Base-by-base conservation (phyloP, 1,284 basidiomycete genomes). In the Cutaneotrichosporon sp. region DNA sequence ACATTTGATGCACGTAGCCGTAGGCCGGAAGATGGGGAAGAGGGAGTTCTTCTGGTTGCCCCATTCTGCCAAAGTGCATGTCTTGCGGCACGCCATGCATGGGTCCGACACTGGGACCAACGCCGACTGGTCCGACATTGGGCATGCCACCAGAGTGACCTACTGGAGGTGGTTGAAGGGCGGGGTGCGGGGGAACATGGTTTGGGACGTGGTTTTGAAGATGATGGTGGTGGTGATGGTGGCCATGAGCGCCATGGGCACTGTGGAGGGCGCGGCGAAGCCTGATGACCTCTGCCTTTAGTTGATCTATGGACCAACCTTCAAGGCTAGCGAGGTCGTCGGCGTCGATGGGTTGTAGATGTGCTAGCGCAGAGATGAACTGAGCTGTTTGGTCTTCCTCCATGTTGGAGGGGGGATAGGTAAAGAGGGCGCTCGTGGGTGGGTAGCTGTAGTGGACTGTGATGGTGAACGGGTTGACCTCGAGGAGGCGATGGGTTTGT, bases 241-340 rank as follows among this genome's bases (percentile, higher is more conserved):
- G 45, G 20, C 11, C 22, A 7, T 37, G 44, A 33, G 32, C 29
- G n/a, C 47, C 39, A 12, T 25, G 22, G 17, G 34, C 38, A 16
- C 29, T 31, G 27, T 20, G 20, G 0, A 61, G 38, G 5, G 49
- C 51, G 19, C 57, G 52, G 16, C 65, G 64, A 7, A 67, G 53
- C 12, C 59, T 57, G 11, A 67, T 31, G n/a, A 67, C 61, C 44
- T 67, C 65, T 12, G 52, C 51, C 45, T 62, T 62, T 8, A 67
- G 57, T 37, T 64, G 61, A 19, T 62, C 64, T 4, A 45, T 33
- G 11, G 59, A 55, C 66, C 66, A 67, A 14, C 57, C 57, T 35
- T 59, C 57, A 27, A 63, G 59, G 1, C 38, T 14, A 2, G 53
- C 43, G n/a, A 51, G n/a, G 31, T 55, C 54, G 16, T 51, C 56